Conservation (phyloP, 202 grass and related monocot genomes). For the Elaeis oleifera region DNA sequence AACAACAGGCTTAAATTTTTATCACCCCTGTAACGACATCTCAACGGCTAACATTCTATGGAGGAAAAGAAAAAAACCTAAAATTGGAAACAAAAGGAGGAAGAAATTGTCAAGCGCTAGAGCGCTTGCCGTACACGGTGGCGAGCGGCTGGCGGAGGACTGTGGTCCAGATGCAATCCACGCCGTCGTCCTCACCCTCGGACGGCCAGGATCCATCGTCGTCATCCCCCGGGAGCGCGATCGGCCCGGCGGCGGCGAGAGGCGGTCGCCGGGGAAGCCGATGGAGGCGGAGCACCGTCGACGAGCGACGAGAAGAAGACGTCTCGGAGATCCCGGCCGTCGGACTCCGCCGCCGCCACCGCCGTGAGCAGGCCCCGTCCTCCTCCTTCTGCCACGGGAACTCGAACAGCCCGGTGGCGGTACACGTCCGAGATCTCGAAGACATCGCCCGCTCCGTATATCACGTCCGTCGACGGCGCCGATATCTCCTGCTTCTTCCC, state of each 20-base stretch:
- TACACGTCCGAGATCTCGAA: background rate
- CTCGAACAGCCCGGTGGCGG: constrained; percentile 11
- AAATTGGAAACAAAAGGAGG: too few relatives aligned
- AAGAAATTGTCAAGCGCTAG: background rate
- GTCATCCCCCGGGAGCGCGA: background rate
- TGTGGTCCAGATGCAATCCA: constrained; percentile 17
- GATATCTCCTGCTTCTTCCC: background rate
- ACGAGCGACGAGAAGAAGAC: constrained; percentile 25
- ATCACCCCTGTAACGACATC: too few relatives aligned
- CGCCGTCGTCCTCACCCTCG: background rate
- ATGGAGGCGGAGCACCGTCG: constrained; percentile 14
- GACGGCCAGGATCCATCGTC: background rate
- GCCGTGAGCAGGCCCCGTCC: too few relatives aligned
- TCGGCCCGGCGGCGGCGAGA: background rate
- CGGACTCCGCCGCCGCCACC: background rate
- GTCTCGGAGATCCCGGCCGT: background rate
- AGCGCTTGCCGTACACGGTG: background rate
- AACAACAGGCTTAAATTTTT: too few relatives aligned
- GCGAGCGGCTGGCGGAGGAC: constrained; percentile 9
- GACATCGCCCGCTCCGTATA: background rate
- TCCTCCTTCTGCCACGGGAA: constrained; percentile 17
- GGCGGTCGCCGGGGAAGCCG: constrained; percentile 16
- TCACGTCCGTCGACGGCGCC: background rate
- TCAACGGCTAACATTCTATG: too few relatives aligned
- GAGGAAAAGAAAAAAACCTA: too few relatives aligned